Conservation (phyloP, 202 grass and related monocot genomes). For the Eragrostis tef region DNA sequence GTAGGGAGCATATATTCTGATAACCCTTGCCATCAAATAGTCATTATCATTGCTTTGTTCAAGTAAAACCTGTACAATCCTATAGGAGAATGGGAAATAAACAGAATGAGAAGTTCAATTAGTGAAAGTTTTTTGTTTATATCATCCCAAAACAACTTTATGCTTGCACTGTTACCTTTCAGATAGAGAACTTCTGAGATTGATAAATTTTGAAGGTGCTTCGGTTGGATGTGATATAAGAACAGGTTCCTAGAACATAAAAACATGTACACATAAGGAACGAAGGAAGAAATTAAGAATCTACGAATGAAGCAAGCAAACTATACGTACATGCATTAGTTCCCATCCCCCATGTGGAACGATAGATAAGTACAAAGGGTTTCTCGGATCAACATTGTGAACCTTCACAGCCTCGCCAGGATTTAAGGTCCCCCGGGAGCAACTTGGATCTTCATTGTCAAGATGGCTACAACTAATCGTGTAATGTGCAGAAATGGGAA, state of each 20-base stretch:
- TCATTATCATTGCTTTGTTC: constrained; percentile 94
- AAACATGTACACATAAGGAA: constrained; percentile 50
- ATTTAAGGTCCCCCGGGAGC: constrained; percentile 65
- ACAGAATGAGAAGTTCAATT: background rate
- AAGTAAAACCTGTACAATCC: constrained; percentile 80
- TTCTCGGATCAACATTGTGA: constrained; percentile 79
- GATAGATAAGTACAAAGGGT: constrained; percentile 79
- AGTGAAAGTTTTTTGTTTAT: constrained; percentile 18
- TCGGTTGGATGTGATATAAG: constrained; percentile 82
- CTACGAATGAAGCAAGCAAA: constrained; percentile 36
- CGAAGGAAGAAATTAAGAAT: constrained; percentile 6
- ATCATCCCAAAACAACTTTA: constrained; percentile 45
- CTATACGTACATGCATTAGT: constrained; percentile 66
- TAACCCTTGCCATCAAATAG: constrained; percentile 68
- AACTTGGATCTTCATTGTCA: constrained; percentile 58
- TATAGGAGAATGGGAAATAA: constrained; percentile 48
- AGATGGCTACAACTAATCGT: constrained; percentile 55
- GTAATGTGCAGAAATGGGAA: constrained; percentile 82
- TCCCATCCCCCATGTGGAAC: constrained; percentile 90
- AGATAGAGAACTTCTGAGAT: constrained; percentile 77
- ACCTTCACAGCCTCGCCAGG: constrained; percentile 75
- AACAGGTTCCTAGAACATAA: constrained; percentile 78
- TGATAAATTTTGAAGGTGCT: constrained; percentile 76
- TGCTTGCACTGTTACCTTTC: constrained; percentile 63
- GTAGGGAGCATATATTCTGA: constrained; percentile 93